Conservation (phyloP, 305 asterid genomes). For the Solanum hybrid region DNA sequence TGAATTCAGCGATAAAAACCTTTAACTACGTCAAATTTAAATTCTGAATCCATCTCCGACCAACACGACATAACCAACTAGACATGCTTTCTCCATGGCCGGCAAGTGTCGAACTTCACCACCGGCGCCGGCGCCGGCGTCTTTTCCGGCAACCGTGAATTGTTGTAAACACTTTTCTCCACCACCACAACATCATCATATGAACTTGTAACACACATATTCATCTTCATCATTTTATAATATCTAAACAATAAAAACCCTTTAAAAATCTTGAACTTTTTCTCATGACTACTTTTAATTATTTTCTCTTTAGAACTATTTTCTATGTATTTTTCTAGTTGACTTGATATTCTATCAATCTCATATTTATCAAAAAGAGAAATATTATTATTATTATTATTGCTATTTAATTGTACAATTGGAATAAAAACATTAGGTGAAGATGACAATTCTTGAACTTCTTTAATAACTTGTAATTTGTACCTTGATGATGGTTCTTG, state of each 20-base stretch:
- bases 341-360: conserved; percentile 48
- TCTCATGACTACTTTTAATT: neutral
- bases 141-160: conserved; percentile 1
- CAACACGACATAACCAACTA: neutral
- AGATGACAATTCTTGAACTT: neutral
- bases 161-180: neutral
- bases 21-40: neutral
- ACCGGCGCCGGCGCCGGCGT: neutral
- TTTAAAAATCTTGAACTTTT: neutral
- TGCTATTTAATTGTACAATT: neutral
- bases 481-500: conserved; percentile 48
- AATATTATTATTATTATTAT: neutral
- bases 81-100: neutral
- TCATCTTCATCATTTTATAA: neutral
- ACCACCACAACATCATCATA: conserved; percentile 5
- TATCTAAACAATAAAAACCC: neutral
- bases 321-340: conserved; percentile 40
- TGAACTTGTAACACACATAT: conserved; percentile 9
- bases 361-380: conserved; percentile 54
- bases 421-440: neutral
- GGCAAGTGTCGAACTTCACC: neutral
- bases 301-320: conserved; percentile 6
- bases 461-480: conserved; percentile 36
- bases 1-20: fast-evolving
- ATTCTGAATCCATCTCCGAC: neutral